Percentiles rank a stretch among this genome's conserved stretches.
These are phyloP conservation scores for Clausena lansium DNA, from an alignment of 345 rosid genomes.

Conservation along the genomic window DNA sequence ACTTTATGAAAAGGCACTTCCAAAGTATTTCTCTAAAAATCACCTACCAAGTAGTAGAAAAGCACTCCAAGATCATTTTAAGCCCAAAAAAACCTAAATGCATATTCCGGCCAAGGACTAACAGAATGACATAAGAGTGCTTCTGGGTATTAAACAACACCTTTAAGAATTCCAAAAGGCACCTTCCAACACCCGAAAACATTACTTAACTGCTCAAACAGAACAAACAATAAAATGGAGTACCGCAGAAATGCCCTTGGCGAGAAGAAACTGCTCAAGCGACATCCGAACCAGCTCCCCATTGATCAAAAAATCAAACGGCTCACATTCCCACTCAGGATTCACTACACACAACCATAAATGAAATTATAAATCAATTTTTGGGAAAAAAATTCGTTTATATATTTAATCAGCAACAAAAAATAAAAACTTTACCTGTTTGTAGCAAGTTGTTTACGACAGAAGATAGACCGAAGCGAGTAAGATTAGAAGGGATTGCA, in stretches of 20 bases:
- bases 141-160: not conserved
- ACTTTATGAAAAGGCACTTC: not conserved
- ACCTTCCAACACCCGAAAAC: not conserved
- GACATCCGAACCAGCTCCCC: conserved; percentile 95
- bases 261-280: conserved; percentile 78
- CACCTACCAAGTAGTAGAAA: not conserved
- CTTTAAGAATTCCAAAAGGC: not conserved
- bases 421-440: conserved; percentile 29
- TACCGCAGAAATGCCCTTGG: conserved; percentile 90
- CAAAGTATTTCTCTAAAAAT: not conserved
- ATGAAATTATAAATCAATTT: not conserved
- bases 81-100: not conserved
- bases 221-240: not conserved
- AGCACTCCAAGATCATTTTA: not conserved
- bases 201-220: not conserved
- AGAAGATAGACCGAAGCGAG: conserved; percentile 84
- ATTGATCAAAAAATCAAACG: conserved; percentile 87
- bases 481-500: conserved; percentile 77
- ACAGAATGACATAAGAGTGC: not conserved
- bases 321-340: conserved; percentile 66
- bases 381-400: not conserved
- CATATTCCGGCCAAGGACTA: not conserved
- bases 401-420: not conserved
- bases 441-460: conserved; percentile 66
- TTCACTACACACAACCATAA: conserved; percentile 36